Base-by-base conservation (phyloP, 2,329 filamentous ascomycete genomes). In the Trichoderma afroharzianum region DNA sequence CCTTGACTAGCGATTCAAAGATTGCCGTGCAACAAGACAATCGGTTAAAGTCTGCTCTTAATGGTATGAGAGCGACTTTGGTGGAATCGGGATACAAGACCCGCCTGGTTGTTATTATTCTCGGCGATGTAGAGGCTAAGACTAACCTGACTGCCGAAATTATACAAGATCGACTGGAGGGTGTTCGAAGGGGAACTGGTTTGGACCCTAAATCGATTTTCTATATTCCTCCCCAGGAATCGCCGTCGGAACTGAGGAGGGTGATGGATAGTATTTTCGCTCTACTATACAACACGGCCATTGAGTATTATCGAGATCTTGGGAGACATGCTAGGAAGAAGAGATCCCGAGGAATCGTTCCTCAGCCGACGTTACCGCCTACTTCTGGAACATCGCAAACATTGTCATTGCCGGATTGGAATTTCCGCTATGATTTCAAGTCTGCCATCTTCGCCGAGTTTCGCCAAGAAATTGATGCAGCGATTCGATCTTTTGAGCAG, bases 401-500 rank as follows among this genome's bases (percentile, higher is more conserved):
- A 0, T 82, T 98, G n/a, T 93, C 94, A 1, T 85, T 91, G 11
- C 90, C 94, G 55, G 95, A 93, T 4, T 99, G 95, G 96, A 94
- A 94, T 77, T 91, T 97, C 68, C 91, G 95, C 18, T 98, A 98
- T 81, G 95, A 99, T 78, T 94, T 97, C 83, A 99, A 99, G 80
- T 87, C 95, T 21, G 95, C 92, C 7, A 86, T 97, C 0, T 93
- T 98, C 78, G 93, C 95, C 32, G 95, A 98, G 78, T 98, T 97
- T 75, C 89, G 96, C 9, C 93, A 97, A 78, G 96, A 98, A 79
- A 93, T 95, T 87, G 95, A 98, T 78, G 90, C 90, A 26, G 94
- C 96, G 0, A 86, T 93, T 77, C 89, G 94, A 57, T 94, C 93
- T 68, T 98, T 95, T 76, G 93, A 96, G 78, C 91, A 91, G 79